A percentile compares a stretch with the other conserved stretches of the same genome.
Evolutionary conservation across 352 stramenopile genomes (phyloP).

Genomic region (Phytophthora multivora): DNA sequence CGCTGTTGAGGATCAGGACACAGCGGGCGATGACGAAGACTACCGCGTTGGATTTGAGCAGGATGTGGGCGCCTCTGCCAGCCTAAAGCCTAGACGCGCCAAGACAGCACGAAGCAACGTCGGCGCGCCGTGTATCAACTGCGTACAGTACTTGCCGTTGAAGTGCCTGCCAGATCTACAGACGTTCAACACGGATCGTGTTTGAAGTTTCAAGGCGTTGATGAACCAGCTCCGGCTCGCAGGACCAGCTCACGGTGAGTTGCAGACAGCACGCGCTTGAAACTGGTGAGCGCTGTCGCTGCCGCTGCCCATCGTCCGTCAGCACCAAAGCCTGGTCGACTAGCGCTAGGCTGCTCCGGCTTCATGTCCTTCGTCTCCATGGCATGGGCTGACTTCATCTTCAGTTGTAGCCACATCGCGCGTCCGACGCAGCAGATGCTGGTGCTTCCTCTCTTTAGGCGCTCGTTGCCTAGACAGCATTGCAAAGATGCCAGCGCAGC

Average conservation of each 20-base stretch:
- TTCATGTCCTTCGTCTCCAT: neutral
- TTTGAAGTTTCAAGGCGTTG: slow-evolving; percentile 26
- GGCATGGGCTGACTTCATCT: slow-evolving; percentile 9
- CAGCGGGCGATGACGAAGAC: slow-evolving; percentile 18
- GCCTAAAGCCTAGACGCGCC: slow-evolving; percentile 17
- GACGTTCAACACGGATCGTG: slow-evolving; percentile 15
- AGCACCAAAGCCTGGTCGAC: slow-evolving; percentile 12
- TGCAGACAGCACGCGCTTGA: neutral
- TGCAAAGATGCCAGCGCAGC: slow-evolving; percentile 13
- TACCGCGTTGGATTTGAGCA: slow-evolving; percentile 35
- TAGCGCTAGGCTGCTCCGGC: slow-evolving; percentile 7
- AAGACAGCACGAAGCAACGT: slow-evolving; percentile 1
- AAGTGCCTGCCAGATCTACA: slow-evolving; percentile 4
- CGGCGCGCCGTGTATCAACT: slow-evolving; percentile 14
- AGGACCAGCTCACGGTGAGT: neutral
- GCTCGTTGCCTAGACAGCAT: neutral
- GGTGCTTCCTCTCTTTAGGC: slow-evolving; percentile 10
- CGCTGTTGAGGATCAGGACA: slow-evolving; percentile 23
- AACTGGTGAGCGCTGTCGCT: neutral
- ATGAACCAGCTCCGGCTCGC: slow-evolving; percentile 12
- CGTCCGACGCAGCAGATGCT: slow-evolving; percentile 17
- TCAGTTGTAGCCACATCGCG: slow-evolving; percentile 30
- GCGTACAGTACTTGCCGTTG: slow-evolving; percentile 20
- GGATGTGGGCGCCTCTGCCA: slow-evolving; percentile 15
- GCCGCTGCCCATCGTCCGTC: neutral